Conservation (phyloP, 2,329 filamentous ascomycete species). For the Dactylonectria estremocensis region DNA sequence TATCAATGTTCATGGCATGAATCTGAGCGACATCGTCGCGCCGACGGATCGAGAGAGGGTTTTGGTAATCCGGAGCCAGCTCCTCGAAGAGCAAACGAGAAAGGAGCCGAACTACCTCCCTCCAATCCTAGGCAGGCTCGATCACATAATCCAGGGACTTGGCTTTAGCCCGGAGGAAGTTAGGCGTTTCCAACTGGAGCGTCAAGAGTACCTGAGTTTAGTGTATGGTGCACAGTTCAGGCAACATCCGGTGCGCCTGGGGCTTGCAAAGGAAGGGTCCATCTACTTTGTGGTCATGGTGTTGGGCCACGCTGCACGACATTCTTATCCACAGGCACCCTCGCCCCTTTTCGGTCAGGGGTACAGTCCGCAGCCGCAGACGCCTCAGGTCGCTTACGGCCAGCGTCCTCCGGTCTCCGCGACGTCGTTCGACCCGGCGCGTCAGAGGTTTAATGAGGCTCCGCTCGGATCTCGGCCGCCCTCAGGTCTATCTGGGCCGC, state of each 20-base stretch:
- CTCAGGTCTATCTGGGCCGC: constrained; percentile 49
- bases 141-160: constrained; percentile 68
- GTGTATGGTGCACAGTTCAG: constrained; percentile 67
- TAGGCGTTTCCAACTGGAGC: constrained; percentile 66
- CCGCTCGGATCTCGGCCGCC: constrained; percentile 43
- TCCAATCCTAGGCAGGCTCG: constrained; percentile 72
- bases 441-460: constrained; percentile 58
- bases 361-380: constrained; percentile 56
- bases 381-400: constrained; percentile 54
- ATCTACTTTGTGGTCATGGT: constrained; percentile 74
- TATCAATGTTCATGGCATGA: constrained; percentile 62
- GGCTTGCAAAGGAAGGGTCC: constrained; percentile 72
- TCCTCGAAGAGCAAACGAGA: constrained; percentile 71
- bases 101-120: constrained; percentile 75
- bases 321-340: constrained; percentile 60
- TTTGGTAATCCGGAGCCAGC: constrained; percentile 63
- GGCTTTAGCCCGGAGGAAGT: constrained; percentile 70
- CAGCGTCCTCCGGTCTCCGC: constrained; percentile 64
- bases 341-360: constrained; percentile 60
- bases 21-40: constrained; percentile 69
- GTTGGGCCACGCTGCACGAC: constrained; percentile 56
- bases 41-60: constrained; percentile 68
- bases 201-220: constrained; percentile 71
- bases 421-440: constrained; percentile 64
- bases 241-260: constrained; percentile 66